Evolutionary conservation across 331 rosid species (phyloP), one percentile per base, ranked within the genome.

Genomic region (Rhamnella rubrinervis): DNA sequence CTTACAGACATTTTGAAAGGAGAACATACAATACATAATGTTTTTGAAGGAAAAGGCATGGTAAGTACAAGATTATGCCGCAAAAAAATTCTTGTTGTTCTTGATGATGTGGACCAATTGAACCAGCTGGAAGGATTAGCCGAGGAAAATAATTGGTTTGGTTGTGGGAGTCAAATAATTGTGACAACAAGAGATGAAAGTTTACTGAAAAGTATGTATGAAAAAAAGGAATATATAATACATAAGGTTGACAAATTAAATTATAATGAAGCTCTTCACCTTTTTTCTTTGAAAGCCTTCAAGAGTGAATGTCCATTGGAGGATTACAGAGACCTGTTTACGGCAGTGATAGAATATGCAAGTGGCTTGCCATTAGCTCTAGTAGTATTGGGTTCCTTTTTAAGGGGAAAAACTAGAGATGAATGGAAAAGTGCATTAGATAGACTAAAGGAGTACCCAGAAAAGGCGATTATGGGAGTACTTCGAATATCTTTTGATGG

Each of bases 311-410:
- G 10, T 40, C 12, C 23, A 13, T 23, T 11, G 0, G 10, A 1
- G 8, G 28, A 12, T 1, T 53, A 37, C 12, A 0, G 0, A 4
- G 6, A 4, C 21, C 53, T 62, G 8, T 26, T 59, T 4, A 12
- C 0, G 1, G 3, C 8, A 35, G 46, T 23, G 8, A 4, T 28
- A 40, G 1, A 64, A 3, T 55, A 73, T 55, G 76, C 69, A 3
- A 12, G 16, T 5, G 71, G 71, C 7, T 38, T 63, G 7, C 77
- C 71, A 13, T 44, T 72, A n/a, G 77, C 65, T 39, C 57, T 64
- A 0, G 47, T 47, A 65, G 23, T 65, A 55, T 58, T 74, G 62
- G 67, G 67, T 47, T 46, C 56, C 4, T 23, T 46, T 1, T 59
- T 74, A 0, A 1, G 55, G 49, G 19, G 50, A 20, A 71, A 31